These are phyloP conservation scores for Eucalyptus regnans DNA, from an alignment of 345 rosid species.

Conservation along the genomic window DNA sequence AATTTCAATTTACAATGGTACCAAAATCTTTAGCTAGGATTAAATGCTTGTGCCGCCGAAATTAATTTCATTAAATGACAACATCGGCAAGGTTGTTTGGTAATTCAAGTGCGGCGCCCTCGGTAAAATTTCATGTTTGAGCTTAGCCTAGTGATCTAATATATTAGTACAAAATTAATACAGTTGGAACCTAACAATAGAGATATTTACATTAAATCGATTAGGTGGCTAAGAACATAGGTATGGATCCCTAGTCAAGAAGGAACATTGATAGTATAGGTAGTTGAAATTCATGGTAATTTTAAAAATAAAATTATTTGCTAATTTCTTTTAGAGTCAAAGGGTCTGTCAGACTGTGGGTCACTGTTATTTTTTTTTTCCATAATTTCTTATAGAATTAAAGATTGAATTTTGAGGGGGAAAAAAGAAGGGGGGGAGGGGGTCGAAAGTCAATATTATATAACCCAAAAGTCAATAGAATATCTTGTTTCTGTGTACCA, in stretches of 20 bases:
- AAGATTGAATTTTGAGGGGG: neutral
- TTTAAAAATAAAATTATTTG: neutral
- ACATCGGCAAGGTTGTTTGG: neutral
- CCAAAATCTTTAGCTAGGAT: neutral
- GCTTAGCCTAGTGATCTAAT: neutral
- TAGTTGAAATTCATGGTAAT: neutral
- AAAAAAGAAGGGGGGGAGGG: neutral
- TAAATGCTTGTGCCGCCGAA: neutral
- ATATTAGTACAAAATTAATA: neutral
- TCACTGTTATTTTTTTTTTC: neutral
- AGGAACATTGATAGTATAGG: neutral
- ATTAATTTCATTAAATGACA: neutral
- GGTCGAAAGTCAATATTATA: neutral
- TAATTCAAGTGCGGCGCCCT: neutral
- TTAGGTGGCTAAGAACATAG: neutral
- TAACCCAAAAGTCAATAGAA: neutral
- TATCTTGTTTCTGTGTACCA: neutral
- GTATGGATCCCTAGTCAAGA: neutral
- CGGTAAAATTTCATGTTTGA: neutral
- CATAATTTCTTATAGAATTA: neutral
- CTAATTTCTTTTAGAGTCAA: neutral
- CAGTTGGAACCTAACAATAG: neutral
- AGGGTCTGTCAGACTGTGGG: neutral
- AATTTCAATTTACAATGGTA: neutral
- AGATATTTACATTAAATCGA: neutral